A percentile compares a stretch with the other conserved stretches of the same genome.
phyloP scores from a whole-genome alignment of 2,329 filamentous ascomycete species.

The Ramichloridium luteum region DNA sequence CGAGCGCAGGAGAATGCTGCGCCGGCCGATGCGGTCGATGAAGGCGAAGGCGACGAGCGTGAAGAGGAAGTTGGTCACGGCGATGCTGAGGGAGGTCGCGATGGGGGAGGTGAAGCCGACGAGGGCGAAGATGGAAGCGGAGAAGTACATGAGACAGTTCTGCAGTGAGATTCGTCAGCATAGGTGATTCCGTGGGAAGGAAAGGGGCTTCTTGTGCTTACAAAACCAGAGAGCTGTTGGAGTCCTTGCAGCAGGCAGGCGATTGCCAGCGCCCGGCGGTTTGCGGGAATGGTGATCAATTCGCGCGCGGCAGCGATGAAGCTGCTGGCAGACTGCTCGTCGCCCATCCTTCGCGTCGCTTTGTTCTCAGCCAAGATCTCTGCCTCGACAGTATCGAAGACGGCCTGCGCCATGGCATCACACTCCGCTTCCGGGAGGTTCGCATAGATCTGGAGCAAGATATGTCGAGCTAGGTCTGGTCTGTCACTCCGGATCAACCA shows the following conservation, averaged over 20 bases:
- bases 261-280: constrained; percentile 65
- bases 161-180: constrained; percentile 10
- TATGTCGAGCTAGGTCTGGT: constrained; percentile 47
- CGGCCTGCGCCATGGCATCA: constrained; percentile 41
- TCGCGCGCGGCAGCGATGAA: constrained; percentile 22
- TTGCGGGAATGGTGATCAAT: constrained; percentile 33
- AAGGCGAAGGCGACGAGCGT: constrained; percentile 34
- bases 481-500: constrained; percentile 66
- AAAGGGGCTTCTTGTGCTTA: constrained; percentile 3
- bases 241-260: constrained; percentile 77
- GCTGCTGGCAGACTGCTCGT: constrained; percentile 2
- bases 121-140: constrained; percentile 35
- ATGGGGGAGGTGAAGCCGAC: constrained; percentile 35
- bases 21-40: constrained; percentile 34
- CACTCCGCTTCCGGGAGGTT: constrained; percentile 15
- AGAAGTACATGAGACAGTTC: constrained; percentile 39
- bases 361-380: constrained; percentile 42
- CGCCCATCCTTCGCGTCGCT: constrained; percentile 5
- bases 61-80: constrained; percentile 34
- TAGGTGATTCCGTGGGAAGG: background rate
- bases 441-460: constrained; percentile 37
- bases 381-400: constrained; percentile 57
- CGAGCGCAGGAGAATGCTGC: constrained; percentile 61
- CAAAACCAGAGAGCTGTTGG: constrained; percentile 48
- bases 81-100: constrained; percentile 33